Conservation (phyloP, 2,329 filamentous ascomycete genomes). For the Xylaria sp. region DNA sequence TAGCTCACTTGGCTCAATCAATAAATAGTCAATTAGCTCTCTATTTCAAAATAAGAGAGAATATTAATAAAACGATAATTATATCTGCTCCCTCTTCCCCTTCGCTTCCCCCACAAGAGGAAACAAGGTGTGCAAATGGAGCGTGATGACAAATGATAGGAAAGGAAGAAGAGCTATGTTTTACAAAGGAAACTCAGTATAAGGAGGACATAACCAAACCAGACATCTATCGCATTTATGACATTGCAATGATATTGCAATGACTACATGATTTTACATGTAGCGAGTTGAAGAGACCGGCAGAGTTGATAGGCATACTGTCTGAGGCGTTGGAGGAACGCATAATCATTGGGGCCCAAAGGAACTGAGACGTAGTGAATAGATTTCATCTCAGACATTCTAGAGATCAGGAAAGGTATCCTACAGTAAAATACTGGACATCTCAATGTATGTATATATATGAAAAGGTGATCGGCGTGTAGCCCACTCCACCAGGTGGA, state of each 20-base stretch:
- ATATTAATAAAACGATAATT: background rate
- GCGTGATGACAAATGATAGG: background rate
- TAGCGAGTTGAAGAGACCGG: background rate
- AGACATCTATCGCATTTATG: background rate
- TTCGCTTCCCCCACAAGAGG: too few relatives aligned
- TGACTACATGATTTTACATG: background rate
- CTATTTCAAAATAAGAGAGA: background rate
- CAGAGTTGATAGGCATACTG: background rate
- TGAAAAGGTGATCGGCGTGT: background rate
- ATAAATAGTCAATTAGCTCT: background rate
- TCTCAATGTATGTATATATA: background rate
- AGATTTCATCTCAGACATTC: background rate
- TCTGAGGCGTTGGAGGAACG: background rate
- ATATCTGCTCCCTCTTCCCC: background rate
- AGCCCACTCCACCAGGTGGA: slow-evolving; percentile 1
- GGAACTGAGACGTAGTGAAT: background rate
- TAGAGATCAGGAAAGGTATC: background rate
- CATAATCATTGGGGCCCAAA: background rate
- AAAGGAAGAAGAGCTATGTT: background rate
- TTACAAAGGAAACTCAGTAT: background rate
- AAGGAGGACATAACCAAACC: background rate
- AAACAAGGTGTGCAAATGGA: background rate
- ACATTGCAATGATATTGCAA: background rate
- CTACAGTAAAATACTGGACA: background rate
- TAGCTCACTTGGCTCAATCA: background rate